Percentiles rank a stretch among this genome's conserved stretches.
phyloP scores from a whole-genome alignment of 768 basidiomycete species.

The Clavulina sp. region DNA sequence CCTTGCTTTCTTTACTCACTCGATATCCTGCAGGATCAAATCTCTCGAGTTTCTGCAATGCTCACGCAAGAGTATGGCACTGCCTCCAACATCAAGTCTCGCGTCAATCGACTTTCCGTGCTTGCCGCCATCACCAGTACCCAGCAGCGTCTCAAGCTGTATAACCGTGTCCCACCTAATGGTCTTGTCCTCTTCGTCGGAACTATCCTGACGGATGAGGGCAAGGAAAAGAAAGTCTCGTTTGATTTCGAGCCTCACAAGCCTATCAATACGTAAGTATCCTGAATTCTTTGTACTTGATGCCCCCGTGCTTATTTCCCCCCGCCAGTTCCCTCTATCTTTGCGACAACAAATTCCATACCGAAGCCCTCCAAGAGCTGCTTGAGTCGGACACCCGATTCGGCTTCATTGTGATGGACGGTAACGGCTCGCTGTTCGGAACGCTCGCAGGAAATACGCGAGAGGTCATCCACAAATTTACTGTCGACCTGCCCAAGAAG shows the following conservation, averaged over 20 bases:
- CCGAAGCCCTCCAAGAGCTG: conserved; percentile 89
- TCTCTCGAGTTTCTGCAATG: conserved; percentile 87
- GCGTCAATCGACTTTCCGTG: conserved; percentile 93
- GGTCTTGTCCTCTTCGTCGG: conserved; percentile 96
- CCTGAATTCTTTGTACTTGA: not conserved
- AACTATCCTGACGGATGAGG: conserved; percentile 93
- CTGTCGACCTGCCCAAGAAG: conserved; percentile 98
- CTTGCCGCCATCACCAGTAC: conserved; percentile 96
- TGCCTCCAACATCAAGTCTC: conserved; percentile 99
- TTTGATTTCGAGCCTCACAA: conserved; percentile 99
- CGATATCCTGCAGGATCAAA: conserved; percentile 50
- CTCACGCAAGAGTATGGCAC: conserved; percentile 97
- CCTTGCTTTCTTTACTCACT: not conserved
- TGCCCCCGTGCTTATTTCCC: not conserved
- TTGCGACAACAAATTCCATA: conserved; percentile 99
- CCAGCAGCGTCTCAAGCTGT: conserved; percentile 91
- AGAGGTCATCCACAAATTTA: conserved; percentile 95
- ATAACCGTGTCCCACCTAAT: conserved; percentile 90
- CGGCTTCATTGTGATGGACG: conserved; percentile 99
- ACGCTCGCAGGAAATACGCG: conserved; percentile 93
- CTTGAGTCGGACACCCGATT: conserved; percentile 95
- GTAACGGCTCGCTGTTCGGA: conserved; percentile 93
- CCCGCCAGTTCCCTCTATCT: conserved; percentile 78
- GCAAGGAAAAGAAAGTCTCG: conserved; percentile 98
- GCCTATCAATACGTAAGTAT: conserved; percentile 86